phyloP scores from a whole-genome alignment of 1,284 basidiomycete species.

The Pseudozyma thailandica region DNA sequence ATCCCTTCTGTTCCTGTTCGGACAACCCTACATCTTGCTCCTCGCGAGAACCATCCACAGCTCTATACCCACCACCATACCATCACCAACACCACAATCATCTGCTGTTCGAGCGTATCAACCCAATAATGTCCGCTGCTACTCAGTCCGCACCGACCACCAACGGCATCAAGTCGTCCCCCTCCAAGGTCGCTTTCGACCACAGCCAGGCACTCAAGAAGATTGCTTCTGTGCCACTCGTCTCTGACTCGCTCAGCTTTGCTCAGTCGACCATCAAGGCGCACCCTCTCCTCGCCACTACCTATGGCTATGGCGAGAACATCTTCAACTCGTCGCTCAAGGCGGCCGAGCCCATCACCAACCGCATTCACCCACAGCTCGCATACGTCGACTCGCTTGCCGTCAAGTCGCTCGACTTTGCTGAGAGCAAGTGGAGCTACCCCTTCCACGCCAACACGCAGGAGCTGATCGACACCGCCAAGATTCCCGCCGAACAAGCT shows the following conservation, averaged over 20 bases:
- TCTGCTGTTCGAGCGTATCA: not conserved
- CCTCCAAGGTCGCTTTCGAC: constrained; percentile 43
- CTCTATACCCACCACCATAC: not conserved
- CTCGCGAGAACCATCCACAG: no score
- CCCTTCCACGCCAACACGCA: constrained; percentile 65
- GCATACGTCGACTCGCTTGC: constrained; percentile 56
- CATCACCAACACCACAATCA: constrained; percentile 4
- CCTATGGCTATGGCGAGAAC: constrained; percentile 56
- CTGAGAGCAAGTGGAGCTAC: constrained; percentile 64
- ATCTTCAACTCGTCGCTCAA: constrained; percentile 53
- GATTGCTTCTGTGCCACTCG: constrained; percentile 57
- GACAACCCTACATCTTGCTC: not conserved
- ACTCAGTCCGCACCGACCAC: constrained; percentile 40
- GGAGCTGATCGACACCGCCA: constrained; percentile 54
- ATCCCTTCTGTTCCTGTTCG: no score
- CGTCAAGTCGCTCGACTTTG: constrained; percentile 61
- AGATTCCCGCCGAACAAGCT: constrained; percentile 56
- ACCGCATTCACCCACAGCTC: constrained; percentile 61
- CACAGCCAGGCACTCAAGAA: constrained; percentile 56
- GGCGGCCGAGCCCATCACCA: constrained; percentile 58
- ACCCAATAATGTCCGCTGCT: constrained; percentile 39
- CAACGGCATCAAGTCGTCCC: constrained; percentile 39
- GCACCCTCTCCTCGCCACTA: constrained; percentile 55
- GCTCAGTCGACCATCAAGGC: constrained; percentile 60
- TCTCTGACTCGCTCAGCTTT: constrained; percentile 57